These are phyloP conservation scores for Mimosa bimucronata DNA, from an alignment of 306 rosid genomes.

Conservation along the genomic window DNA sequence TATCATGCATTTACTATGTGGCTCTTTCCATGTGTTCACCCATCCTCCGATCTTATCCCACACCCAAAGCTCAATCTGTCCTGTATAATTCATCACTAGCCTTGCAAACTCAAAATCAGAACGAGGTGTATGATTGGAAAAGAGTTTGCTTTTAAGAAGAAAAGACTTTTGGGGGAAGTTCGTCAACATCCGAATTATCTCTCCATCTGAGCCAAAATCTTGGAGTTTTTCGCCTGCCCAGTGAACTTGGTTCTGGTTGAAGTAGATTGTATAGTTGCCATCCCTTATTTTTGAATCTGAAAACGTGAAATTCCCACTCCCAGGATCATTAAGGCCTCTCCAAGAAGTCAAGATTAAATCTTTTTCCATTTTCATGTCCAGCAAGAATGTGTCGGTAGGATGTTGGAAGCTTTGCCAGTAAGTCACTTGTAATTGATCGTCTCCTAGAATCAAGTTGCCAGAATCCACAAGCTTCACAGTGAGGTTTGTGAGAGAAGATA, in stretches of 20 bases:
- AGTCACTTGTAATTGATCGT: neutral
- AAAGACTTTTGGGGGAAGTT: neutral
- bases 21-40: neutral
- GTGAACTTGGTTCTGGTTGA: neutral
- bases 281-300: neutral
- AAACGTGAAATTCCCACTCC: neutral
- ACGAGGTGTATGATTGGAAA: neutral
- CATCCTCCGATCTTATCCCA: neutral
- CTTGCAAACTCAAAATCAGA: neutral
- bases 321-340: neutral
- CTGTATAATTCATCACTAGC: neutral
- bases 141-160: accelerated
- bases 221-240: neutral
- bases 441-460: neutral
- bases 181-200: neutral
- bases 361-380: neutral
- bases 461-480: neutral
- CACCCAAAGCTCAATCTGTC: neutral
- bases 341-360: neutral
- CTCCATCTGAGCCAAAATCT: neutral
- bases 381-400: neutral
- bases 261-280: neutral
- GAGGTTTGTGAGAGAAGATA: neutral
- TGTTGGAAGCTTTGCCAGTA: conserved; percentile 1
- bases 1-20: neutral